phyloP scores from a whole-genome alignment of 148 eudicot species.

The Vaccinium vitisidaea region DNA sequence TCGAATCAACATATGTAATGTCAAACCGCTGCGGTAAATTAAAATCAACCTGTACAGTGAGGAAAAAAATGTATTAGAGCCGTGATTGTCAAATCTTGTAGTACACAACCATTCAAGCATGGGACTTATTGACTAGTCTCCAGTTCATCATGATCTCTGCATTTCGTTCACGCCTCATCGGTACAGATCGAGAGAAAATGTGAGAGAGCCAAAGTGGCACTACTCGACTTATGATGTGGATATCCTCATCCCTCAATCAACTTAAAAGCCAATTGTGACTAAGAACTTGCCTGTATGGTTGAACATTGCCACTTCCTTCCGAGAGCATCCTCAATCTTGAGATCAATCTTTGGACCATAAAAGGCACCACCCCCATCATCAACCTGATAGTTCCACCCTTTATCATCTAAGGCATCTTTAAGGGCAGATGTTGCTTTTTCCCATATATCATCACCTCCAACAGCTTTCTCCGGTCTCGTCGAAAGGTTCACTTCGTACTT shows the following conservation, averaged over 20 bases:
- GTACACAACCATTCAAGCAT: slow-evolving; percentile 1
- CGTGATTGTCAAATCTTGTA: background rate
- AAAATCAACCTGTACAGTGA: slow-evolving; percentile 76
- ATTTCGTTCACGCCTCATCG: background rate
- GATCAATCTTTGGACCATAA: slow-evolving; percentile 98
- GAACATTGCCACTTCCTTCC: slow-evolving; percentile 99
- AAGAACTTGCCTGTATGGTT: slow-evolving; percentile 68
- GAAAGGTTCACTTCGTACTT: slow-evolving; percentile 96
- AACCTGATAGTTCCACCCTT: slow-evolving; percentile 91
- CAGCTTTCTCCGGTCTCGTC: slow-evolving; percentile 90
- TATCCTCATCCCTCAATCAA: background rate
- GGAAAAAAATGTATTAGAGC: background rate
- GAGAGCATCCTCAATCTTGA: slow-evolving; percentile 98
- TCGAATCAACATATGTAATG: slow-evolving; percentile 86
- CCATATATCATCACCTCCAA: slow-evolving; percentile 97
- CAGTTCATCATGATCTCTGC: background rate
- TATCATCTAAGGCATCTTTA: slow-evolving; percentile 85
- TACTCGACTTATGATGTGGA: background rate
- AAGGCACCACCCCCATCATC: slow-evolving; percentile 99
- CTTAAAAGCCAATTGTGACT: background rate
- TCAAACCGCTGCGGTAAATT: slow-evolving; percentile 95
- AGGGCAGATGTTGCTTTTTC: slow-evolving; percentile 87
- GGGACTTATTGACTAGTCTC: background rate
- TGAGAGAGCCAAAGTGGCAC: background rate
- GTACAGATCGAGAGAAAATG: background rate